phyloP scores from a whole-genome alignment of 768 basidiomycete species.

The Holtermanniella nyarrowii region DNA sequence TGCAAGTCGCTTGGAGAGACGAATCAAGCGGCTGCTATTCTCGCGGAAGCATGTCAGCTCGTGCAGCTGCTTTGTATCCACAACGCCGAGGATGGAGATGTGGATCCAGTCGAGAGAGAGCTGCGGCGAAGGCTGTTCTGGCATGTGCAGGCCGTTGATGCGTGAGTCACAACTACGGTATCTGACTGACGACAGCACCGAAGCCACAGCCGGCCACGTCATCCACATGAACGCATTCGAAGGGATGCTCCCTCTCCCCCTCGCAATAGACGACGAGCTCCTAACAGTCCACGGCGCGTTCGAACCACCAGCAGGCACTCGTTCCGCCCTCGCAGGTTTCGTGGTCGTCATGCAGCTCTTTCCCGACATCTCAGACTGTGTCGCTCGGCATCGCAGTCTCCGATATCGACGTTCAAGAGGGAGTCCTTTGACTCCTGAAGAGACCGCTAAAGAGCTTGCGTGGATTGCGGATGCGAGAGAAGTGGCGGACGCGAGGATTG shows the following conservation, averaged over 20 bases:
- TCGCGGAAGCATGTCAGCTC: slow-evolving; percentile 14
- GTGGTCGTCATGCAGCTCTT: slow-evolving; percentile 10
- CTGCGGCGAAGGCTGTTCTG: slow-evolving; percentile 11
- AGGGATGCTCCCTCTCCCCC: slow-evolving; percentile 6
- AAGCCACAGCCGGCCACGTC: slow-evolving; percentile 10
- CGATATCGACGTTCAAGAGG: not conserved
- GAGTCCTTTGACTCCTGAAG: not conserved
- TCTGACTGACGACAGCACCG: slow-evolving; percentile 3
- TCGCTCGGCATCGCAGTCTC: slow-evolving; percentile 3
- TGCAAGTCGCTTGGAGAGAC: slow-evolving; percentile 11
- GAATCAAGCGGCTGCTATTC: slow-evolving; percentile 5
- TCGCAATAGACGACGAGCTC: slow-evolving; percentile 12
- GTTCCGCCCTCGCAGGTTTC: slow-evolving; percentile 10
- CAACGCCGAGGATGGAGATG: slow-evolving; percentile 2
- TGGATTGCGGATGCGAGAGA: slow-evolving; percentile 4
- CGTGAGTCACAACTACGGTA: not conserved
- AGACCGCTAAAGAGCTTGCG: slow-evolving; percentile 1
- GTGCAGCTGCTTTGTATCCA: slow-evolving; percentile 7
- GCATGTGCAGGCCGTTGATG: slow-evolving; percentile 14
- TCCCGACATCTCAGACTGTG: slow-evolving; percentile 7
- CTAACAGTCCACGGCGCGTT: slow-evolving; percentile 13
- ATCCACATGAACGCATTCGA: slow-evolving; percentile 15
- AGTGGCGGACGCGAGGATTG: slow-evolving; percentile 5
- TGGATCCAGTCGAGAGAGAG: slow-evolving; percentile 9
- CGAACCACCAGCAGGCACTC: slow-evolving; percentile 1